phyloP scores from a whole-genome alignment of 148 eudicot species.

The Hydrangea macrophylla region DNA sequence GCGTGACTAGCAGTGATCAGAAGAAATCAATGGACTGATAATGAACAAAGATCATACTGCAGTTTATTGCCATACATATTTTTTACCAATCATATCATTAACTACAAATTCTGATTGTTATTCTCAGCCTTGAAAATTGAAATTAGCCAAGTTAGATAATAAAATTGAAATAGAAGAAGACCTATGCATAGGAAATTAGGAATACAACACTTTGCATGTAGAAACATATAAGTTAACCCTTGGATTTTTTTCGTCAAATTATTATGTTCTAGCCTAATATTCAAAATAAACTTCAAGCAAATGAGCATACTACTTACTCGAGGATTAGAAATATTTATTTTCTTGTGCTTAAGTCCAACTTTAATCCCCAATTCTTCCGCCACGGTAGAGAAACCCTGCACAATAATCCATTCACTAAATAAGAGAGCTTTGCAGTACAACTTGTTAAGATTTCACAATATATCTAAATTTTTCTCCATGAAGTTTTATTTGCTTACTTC shows the following conservation, averaged over 20 bases:
- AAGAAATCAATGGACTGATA: neutral
- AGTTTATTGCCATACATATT: neutral
- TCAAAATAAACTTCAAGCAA: slow-evolving; percentile 1
- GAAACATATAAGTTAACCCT: neutral
- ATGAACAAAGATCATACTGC: neutral
- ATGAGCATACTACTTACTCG: slow-evolving; percentile 81
- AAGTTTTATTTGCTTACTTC: slow-evolving; percentile 41
- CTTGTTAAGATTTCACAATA: neutral
- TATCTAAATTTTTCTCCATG: neutral
- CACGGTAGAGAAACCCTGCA: slow-evolving; percentile 79
- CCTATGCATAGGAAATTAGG: neutral
- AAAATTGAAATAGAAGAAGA: neutral
- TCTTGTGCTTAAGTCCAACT: slow-evolving; percentile 96
- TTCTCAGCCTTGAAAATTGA: no score
- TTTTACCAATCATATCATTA: neutral
- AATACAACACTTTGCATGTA: neutral
- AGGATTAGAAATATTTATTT: slow-evolving; percentile 89
- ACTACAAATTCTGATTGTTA: neutral
- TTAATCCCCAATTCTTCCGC: slow-evolving; percentile 73
- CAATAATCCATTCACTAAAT: slow-evolving; percentile 14
- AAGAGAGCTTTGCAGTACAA: slow-evolving; percentile 15
- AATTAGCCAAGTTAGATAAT: no score
- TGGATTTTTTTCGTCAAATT: neutral
- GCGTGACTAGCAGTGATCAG: neutral
- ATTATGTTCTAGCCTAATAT: neutral